Evolutionary conservation across 208 protist genomes (phyloP).

Genomic region (Leishmania braziliensis): DNA sequence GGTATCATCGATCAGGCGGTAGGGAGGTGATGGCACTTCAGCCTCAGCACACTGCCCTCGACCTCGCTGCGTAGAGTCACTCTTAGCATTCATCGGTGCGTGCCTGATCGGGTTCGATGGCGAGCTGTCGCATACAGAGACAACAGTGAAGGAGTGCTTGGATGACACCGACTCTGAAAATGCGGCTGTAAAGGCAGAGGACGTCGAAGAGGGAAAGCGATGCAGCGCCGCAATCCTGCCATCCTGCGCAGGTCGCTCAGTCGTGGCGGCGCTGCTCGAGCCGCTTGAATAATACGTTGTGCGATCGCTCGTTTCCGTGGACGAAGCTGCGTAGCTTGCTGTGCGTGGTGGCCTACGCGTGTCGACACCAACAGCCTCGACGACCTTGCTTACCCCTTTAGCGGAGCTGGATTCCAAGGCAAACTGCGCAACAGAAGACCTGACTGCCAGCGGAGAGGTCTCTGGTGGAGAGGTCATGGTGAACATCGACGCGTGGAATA

Average conservation of each 20-base stretch:
- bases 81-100: slow-evolving; percentile 9
- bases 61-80: background rate
- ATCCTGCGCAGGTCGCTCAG: slow-evolving; percentile 5
- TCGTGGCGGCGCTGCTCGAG: background rate
- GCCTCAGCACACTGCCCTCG: background rate
- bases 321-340: background rate
- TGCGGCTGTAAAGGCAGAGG: slow-evolving; percentile 4
- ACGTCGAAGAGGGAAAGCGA: slow-evolving; percentile 15
- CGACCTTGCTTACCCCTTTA: background rate
- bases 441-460: no score
- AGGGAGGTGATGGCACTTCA: background rate
- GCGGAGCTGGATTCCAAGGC: background rate
- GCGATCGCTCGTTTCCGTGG: background rate
- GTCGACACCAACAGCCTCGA: background rate
- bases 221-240: background rate
- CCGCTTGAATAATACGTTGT: background rate
- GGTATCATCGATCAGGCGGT: background rate
- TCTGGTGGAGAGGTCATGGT: background rate
- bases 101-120: slow-evolving; percentile 14
- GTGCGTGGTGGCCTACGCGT: background rate
- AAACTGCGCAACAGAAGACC: background rate
- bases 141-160: slow-evolving; percentile 6
- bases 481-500: background rate
- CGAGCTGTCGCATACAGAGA: slow-evolving; percentile 22
- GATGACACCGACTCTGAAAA: slow-evolving; percentile 2